Conservation (phyloP, 2,329 filamentous ascomycete genomes). For the Colletotrichum lentis region DNA sequence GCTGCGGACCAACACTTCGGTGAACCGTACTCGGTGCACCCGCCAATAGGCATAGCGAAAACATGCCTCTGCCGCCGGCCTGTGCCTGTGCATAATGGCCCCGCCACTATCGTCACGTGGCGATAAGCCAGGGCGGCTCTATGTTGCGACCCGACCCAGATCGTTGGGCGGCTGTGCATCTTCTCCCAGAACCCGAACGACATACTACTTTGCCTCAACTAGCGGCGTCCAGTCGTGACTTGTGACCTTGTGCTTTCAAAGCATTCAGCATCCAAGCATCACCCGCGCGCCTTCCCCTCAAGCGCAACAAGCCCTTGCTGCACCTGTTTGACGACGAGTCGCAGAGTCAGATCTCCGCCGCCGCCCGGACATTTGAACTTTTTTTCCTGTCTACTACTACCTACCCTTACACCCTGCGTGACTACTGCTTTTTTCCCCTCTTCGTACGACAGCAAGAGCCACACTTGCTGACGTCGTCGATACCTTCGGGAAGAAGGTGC, state of each 20-base stretch:
- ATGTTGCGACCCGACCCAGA: constrained; percentile 29
- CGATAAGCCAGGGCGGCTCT: constrained; percentile 3
- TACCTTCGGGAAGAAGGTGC: constrained; percentile 14
- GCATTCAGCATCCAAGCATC: constrained; percentile 26
- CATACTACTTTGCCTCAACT: constrained; percentile 5
- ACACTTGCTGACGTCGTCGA: constrained; percentile 26
- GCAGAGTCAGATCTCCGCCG: constrained; percentile 23
- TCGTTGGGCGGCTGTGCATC: constrained; percentile 23
- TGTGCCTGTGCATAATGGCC: neutral
- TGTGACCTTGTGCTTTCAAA: constrained; percentile 18
- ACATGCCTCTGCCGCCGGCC: neutral
- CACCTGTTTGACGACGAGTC: constrained; percentile 24
- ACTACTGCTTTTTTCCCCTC: constrained; percentile 21
- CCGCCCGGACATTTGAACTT: constrained; percentile 19
- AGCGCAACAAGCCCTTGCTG: constrained; percentile 30
- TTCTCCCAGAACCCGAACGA: constrained; percentile 3
- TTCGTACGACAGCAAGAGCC: constrained; percentile 25
- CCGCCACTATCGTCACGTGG: constrained; percentile 32
- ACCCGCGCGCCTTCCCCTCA: constrained; percentile 16
- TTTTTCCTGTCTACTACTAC: constrained; percentile 20
- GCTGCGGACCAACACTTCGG: neutral
- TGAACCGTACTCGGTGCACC: neutral
- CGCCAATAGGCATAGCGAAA: neutral
- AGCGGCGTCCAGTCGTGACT: constrained; percentile 17
- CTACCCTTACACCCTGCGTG: constrained; percentile 18